Base-by-base conservation (phyloP, 306 rosid genomes). In the Lathyrus oleraceus region DNA sequence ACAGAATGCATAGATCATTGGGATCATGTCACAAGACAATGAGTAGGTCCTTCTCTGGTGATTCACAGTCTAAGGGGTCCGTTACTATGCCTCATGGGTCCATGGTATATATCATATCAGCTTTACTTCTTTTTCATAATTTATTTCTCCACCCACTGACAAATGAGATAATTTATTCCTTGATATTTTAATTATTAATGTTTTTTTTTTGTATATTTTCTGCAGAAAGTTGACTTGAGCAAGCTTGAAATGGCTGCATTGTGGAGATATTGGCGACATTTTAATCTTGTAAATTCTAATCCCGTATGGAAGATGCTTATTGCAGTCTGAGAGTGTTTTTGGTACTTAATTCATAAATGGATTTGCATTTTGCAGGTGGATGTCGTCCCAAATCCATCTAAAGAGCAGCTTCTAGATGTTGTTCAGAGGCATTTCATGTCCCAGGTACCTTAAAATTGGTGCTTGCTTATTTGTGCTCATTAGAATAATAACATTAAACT, bases 361-460 rank as follows among this genome's bases (percentile, higher is more conserved):
- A 36, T 28, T 75, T 36, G 71, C 74, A 36, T 21, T 75, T 49
- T 62, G 56, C 69, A 91, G 99, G 96, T 90, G 59, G 97, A 91
- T 73, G 90, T 85, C n/a, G 56, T 87, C 52, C 97, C 97, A 28
- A 94, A 94, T 76, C 99, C 97, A 23, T 94, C 99, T 0, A 94
- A 87, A 79, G 99, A 94, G 85, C 97, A 94, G 78, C 84, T 94
- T 5, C 84, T 91, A 39, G 97, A 91, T 76, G 87, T 84, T 63
- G 99, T 94, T 60, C 99, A 89, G 86, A 91, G 99, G 91, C 99
- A 94, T 83, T 94, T 94, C 86, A 86, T 88, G 96, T 88, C 99
- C 4, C 99, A 87, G 99, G 99, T 94, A 85, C 58, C 76, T 74
- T 62, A 5, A 32, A 13, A 20, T 25, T 59, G 30, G 4, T 5